These are phyloP conservation scores for Globomyces pollinis-pini DNA, from an alignment of 192 early-diverging fungal genomes.

Conservation along the genomic window DNA sequence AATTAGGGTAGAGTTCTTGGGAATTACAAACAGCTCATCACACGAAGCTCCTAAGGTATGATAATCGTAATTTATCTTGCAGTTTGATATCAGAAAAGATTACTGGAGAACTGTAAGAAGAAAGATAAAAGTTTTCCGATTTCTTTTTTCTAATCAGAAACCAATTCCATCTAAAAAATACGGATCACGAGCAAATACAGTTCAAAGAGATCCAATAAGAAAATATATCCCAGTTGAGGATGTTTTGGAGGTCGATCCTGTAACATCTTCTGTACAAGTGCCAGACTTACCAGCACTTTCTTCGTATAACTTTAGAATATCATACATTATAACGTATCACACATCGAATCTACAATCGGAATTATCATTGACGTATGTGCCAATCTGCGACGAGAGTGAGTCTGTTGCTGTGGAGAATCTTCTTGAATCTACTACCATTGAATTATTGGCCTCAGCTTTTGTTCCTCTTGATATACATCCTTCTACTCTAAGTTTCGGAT, in stretches of 20 bases:
- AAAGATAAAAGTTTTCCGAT: conserved; percentile 41
- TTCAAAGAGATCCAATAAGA: neutral
- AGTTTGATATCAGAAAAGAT: conserved; percentile 30
- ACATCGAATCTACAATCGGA: neutral
- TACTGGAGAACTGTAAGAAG: conserved; percentile 48
- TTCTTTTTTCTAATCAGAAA: neutral
- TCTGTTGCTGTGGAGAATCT: conserved; percentile 33
- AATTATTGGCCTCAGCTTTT: conserved; percentile 44
- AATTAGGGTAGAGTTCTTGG: conserved; percentile 41
- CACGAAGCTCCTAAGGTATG: conserved; percentile 2
- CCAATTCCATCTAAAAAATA: conserved; percentile 10
- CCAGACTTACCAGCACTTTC: conserved; percentile 46
- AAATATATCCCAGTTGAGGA: neutral
- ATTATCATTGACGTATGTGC: neutral
- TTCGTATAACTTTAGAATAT: conserved; percentile 47
- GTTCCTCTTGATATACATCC: conserved; percentile 40
- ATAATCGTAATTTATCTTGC: neutral
- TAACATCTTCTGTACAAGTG: conserved; percentile 7
- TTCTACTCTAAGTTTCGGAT: neutral
- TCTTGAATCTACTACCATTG: conserved; percentile 30
- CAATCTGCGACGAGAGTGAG: neutral
- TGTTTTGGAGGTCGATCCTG: neutral
- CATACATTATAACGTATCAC: conserved; percentile 19
- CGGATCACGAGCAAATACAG: neutral
- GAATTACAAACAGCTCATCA: conserved; percentile 23